Percentiles rank a stretch among this genome's conserved stretches.
Conservation (phyloP, 805 yeast species). For the Wickerhamiella galacta region DNA sequence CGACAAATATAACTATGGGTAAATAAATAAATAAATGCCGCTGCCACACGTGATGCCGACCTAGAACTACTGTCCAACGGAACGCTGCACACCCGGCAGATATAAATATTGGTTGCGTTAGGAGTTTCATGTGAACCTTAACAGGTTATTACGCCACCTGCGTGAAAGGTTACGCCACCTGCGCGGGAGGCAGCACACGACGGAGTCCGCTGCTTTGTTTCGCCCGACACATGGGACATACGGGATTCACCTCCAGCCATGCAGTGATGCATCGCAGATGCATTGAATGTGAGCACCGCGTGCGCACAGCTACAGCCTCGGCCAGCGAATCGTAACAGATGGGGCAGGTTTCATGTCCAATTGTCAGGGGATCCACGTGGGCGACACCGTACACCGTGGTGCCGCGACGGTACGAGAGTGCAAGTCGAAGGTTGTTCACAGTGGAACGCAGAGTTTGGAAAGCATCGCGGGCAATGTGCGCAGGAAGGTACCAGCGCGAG, state of each 20-base stretch:
- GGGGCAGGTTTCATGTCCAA: constrained; percentile 6
- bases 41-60: too few species aligned
- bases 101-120: too few species aligned
- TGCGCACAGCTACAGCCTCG: constrained; percentile 1
- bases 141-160: too few species aligned
- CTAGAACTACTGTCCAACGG: too few species aligned
- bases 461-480: constrained; percentile 6
- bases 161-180: too few species aligned
- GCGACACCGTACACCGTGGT: constrained; percentile 1
- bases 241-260: constrained; percentile 5
- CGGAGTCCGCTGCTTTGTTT: too few species aligned
- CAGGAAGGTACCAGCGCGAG: constrained; percentile 7
- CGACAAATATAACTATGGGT: too few species aligned
- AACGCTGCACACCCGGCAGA: too few species aligned
- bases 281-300: constrained; percentile 6
- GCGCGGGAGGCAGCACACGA: too few species aligned
- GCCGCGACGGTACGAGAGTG: constrained; percentile 6
- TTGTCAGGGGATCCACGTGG: background rate
- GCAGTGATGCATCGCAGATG: constrained; percentile 4
- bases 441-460: constrained; percentile 3
- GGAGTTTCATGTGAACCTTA: too few species aligned
- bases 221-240: constrained; percentile 6
- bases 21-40: too few species aligned
- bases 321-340: constrained; percentile 4
- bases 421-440: constrained; percentile 1